Conservation (phyloP, 768 basidiomycete species). For the Fibroporia radiculosa region DNA sequence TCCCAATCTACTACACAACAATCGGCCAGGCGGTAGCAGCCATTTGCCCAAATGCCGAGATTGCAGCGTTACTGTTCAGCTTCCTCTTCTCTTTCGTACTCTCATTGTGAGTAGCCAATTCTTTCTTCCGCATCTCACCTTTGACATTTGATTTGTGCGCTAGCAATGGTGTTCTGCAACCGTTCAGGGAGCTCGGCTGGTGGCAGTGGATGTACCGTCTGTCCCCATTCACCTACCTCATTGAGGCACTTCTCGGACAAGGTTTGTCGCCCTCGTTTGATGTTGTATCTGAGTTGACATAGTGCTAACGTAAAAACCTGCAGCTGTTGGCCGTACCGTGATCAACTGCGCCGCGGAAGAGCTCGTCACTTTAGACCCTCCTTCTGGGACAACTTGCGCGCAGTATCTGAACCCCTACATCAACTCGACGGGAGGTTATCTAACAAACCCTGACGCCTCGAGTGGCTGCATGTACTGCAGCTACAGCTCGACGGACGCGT, state of each 20-base stretch:
- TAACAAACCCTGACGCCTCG: conserved; percentile 32
- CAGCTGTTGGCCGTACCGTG: conserved; percentile 42
- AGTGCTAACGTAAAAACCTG: neutral
- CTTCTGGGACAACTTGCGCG: conserved; percentile 38
- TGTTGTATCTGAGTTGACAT: neutral
- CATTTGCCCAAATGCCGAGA: conserved; percentile 32
- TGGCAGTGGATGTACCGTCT: conserved; percentile 36
- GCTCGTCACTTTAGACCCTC: conserved; percentile 43
- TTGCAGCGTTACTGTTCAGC: conserved; percentile 32
- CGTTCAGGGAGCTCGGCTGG: conserved; percentile 35
- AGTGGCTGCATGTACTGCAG: conserved; percentile 47
- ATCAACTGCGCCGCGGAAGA: conserved; percentile 55
- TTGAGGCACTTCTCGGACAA: conserved; percentile 32
- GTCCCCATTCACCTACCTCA: conserved; percentile 30
- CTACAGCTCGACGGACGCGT: conserved; percentile 49
- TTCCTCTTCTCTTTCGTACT: conserved; percentile 33
- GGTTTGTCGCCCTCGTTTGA: conserved; percentile 27
- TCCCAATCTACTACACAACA: conserved; percentile 38
- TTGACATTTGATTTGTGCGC: neutral
- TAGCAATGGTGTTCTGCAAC: conserved; percentile 43
- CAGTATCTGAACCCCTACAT: conserved; percentile 39
- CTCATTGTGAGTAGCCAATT: conserved; percentile 29
- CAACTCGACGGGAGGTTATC: conserved; percentile 34
- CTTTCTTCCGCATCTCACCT: neutral
- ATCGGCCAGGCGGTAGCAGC: conserved; percentile 34